phyloP scores from a whole-genome alignment of 495 filamentous ascomycete species.

The Penicillium paradoxum region DNA sequence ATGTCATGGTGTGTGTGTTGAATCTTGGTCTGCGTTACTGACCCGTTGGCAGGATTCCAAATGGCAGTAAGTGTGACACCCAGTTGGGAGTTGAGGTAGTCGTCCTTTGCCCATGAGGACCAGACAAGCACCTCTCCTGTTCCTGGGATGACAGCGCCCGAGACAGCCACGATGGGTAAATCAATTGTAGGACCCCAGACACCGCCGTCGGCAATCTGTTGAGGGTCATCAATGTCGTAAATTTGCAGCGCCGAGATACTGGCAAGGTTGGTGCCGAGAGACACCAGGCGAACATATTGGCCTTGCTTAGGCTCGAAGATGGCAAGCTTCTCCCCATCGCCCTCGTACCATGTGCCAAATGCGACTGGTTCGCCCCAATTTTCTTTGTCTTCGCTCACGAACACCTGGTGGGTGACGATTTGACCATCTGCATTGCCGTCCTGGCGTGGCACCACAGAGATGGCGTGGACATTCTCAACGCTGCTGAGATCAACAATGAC shows the following conservation, averaged over 20 bases:
- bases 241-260: slow-evolving; percentile 31
- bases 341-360: no score
- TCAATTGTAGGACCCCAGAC: slow-evolving; percentile 47
- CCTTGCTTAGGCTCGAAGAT: not conserved
- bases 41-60: slow-evolving; percentile 12
- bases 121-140: slow-evolving; percentile 37
- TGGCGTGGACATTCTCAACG: no score
- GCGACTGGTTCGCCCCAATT: no score
- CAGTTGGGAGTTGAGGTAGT: slow-evolving; percentile 28
- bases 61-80: slow-evolving; percentile 18
- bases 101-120: slow-evolving; percentile 34
- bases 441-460: no score
- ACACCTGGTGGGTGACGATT: no score
- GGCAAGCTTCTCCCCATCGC: not conserved
- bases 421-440: no score
- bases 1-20: slow-evolving; percentile 51
- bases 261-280: not conserved
- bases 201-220: slow-evolving; percentile 14
- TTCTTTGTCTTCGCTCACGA: no score
- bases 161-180: slow-evolving; percentile 47
- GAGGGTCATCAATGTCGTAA: slow-evolving; percentile 10
- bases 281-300: not conserved
- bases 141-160: slow-evolving; percentile 26
- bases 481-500: no score
- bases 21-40: slow-evolving; percentile 32